phyloP scores from a whole-genome alignment of 495 filamentous ascomycete genomes.

The Penicillium bovifimosum region DNA sequence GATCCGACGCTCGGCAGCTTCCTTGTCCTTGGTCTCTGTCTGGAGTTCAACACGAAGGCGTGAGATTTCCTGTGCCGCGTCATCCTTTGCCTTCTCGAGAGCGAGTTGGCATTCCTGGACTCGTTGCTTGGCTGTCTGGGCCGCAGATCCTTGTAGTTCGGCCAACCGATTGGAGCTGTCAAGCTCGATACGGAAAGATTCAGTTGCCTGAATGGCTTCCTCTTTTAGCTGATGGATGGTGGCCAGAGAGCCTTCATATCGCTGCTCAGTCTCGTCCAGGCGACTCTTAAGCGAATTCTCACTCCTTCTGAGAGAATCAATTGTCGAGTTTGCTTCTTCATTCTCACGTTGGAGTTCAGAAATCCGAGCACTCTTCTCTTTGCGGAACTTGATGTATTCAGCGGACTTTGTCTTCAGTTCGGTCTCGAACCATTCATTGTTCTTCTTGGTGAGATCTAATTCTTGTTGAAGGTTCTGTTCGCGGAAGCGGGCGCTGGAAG shows the following conservation, averaged over 20 bases:
- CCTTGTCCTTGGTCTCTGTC: slow-evolving; percentile 67
- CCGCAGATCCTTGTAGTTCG: slow-evolving; percentile 77
- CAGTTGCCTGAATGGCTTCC: slow-evolving; percentile 66
- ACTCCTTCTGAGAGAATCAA: slow-evolving; percentile 70
- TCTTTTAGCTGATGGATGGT: slow-evolving; percentile 83
- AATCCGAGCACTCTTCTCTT: slow-evolving; percentile 85
- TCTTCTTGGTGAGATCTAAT: slow-evolving; percentile 75
- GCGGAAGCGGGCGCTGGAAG: slow-evolving; percentile 73
- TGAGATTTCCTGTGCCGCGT: slow-evolving; percentile 75
- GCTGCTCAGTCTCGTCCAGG: slow-evolving; percentile 76
- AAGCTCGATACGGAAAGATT: slow-evolving; percentile 77
- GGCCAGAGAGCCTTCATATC: slow-evolving; percentile 74
- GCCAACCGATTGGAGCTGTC: slow-evolving; percentile 74
- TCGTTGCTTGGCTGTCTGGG: slow-evolving; percentile 70
- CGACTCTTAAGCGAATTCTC: slow-evolving; percentile 75
- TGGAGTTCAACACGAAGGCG: slow-evolving; percentile 73
- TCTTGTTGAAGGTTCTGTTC: slow-evolving; percentile 87
- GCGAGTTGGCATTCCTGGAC: slow-evolving; percentile 74
- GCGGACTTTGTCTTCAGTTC: slow-evolving; percentile 84
- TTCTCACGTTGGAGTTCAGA: slow-evolving; percentile 81
- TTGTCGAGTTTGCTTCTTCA: slow-evolving; percentile 70
- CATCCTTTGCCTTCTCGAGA: slow-evolving; percentile 72
- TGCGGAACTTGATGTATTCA: slow-evolving; percentile 85
- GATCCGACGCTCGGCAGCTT: slow-evolving; percentile 61
- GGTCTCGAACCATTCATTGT: slow-evolving; percentile 84